Percentiles rank a stretch among this genome's conserved stretches.
These are phyloP conservation scores for Aspergillus quadricinctus DNA, from an alignment of 2,329 filamentous ascomycete species.

Conservation along the genomic window DNA sequence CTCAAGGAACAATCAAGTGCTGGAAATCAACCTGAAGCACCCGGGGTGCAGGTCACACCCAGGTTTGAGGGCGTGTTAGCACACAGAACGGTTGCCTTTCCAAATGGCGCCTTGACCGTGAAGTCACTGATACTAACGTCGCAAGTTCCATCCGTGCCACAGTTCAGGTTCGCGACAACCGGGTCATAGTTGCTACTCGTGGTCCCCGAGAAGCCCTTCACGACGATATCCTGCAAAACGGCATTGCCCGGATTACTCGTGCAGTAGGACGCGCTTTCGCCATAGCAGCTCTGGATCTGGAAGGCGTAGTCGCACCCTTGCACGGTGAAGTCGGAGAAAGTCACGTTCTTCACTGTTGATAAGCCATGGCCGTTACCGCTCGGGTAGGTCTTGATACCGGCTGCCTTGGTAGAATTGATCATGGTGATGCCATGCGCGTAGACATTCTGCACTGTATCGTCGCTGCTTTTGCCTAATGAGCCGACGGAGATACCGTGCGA, in stretches of 20 bases:
- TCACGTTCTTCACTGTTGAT: constrained; percentile 42
- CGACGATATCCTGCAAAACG: constrained; percentile 30
- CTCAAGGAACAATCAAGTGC: neutral
- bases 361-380: constrained; percentile 33
- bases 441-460: constrained; percentile 43
- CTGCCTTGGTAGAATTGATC: constrained; percentile 42
- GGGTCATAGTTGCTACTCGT: constrained; percentile 36
- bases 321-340: constrained; percentile 36
- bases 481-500: constrained; percentile 48
- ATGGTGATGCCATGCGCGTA: constrained; percentile 40
- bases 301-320: constrained; percentile 41
- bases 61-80: constrained; percentile 29
- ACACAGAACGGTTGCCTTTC: constrained; percentile 30
- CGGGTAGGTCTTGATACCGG: constrained; percentile 46
- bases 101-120: constrained; percentile 31
- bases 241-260: constrained; percentile 31
- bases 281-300: constrained; percentile 46
- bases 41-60: constrained; percentile 31
- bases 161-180: constrained; percentile 36
- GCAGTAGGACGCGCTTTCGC: constrained; percentile 35
- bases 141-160: constrained; percentile 36
- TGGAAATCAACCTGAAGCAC: constrained; percentile 29
- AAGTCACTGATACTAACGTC: constrained; percentile 31
- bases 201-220: constrained; percentile 37
- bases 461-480: constrained; percentile 38